Evolutionary conservation across 176 grass and related monocot species (phyloP), one percentile per base, ranked within the genome.

Genomic region (Carex myosuroides): DNA sequence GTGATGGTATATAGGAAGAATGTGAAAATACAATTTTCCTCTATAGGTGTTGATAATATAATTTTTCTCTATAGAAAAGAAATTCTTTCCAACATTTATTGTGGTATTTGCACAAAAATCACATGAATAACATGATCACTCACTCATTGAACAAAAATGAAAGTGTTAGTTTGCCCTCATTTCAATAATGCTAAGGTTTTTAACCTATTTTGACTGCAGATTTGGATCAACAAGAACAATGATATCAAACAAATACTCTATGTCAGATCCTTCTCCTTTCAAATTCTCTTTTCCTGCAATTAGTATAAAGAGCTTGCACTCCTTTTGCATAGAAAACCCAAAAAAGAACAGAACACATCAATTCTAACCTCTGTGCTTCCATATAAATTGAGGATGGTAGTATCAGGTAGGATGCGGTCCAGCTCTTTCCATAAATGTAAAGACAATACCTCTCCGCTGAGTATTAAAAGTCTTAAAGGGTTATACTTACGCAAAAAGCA

Each of bases 351-450:
- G 33, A 18, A 80, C n/a, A 6, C 30, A 50, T 18, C 16, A 37
- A 90, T 80, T 68, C 83, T 93, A 76, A 98, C 92, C 95, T 94
- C 95, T 21, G 92, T 93, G 71, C 84, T 93, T 89, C 95, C 92
- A 68, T 94, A 98, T 42, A 94, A 67, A 87, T 94, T 94, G 21
- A 98, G 83, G 41, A 98, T 91, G 60, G 86, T 87, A 88, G 89
- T 90, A 29, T 90, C 80, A 67, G 92, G 86, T 4, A 98, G 48
- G 87, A 90, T 85, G 83, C 89, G 11, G 30, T 82, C 50, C 2
- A 98, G 88, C 55, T 84, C 91, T 73, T 75, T 88, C 89, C 92
- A 94, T 18, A 98, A 85, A 41, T 74, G 86, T 44, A 98, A 21
- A 3, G 89, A 88, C 24, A 98, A 85, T 58, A 88, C 52, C 77